Evolutionary conservation across 106 monocot species (phyloP).

Genomic region (Ottelia alismoides): DNA sequence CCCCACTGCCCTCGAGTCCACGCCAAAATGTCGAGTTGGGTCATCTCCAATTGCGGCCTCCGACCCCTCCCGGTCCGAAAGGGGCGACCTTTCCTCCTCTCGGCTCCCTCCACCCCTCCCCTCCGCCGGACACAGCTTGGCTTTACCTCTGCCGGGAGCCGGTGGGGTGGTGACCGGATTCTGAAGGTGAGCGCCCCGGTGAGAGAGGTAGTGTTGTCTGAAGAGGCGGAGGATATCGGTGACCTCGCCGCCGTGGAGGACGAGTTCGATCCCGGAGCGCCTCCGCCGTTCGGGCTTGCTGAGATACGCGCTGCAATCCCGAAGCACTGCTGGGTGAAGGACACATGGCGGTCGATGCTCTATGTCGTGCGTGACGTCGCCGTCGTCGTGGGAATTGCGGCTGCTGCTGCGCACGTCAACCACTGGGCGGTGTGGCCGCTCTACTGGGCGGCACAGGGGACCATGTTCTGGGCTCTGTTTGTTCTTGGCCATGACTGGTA

Average conservation of each 20-base stretch:
- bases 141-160: neutral
- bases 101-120: neutral
- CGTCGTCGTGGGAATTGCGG: constrained; percentile 12
- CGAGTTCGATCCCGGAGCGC: constrained; percentile 9
- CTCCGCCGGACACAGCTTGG: neutral
- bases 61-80: constrained; percentile 1
- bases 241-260: neutral
- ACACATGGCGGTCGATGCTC: constrained; percentile 16
- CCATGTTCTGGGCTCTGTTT: constrained; percentile 38
- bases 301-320: constrained; percentile 27
- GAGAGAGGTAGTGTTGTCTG: neutral
- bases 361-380: constrained; percentile 19
- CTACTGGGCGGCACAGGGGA: constrained; percentile 29
- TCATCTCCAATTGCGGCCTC: neutral
- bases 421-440: constrained; percentile 22
- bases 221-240: neutral
- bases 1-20: no score
- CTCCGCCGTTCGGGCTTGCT: constrained; percentile 24
- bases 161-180: neutral
- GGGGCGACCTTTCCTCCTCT: neutral
- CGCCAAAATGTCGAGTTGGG: constrained; percentile 9
- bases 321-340: constrained; percentile 32
- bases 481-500: constrained; percentile 35
- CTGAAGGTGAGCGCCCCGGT: constrained; percentile 5
- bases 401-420: constrained; percentile 8